These are phyloP conservation scores for Straminergon stramineum DNA, from an alignment of 225 moss, liverwort and hornwort species.

Conservation along the genomic window DNA sequence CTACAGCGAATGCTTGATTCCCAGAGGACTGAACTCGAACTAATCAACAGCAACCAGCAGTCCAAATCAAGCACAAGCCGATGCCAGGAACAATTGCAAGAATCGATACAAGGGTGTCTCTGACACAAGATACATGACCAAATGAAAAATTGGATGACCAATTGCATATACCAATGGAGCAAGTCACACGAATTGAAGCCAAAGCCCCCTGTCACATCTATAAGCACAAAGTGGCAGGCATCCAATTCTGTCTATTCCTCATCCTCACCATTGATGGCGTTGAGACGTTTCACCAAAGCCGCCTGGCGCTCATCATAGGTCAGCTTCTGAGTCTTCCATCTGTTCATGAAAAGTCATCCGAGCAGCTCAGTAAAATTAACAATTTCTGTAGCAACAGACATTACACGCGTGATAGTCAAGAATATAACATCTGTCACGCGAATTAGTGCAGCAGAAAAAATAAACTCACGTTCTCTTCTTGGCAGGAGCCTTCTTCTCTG, in stretches of 20 bases:
- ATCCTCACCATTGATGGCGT: constrained; percentile 48
- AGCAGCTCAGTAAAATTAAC: background rate
- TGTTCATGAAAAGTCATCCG: background rate
- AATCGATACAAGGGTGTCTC: background rate
- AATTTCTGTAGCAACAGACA: background rate
- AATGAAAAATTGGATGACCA: background rate
- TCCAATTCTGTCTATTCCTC: constrained; percentile 30
- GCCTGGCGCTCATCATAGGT: constrained; percentile 68
- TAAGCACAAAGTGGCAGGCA: background rate
- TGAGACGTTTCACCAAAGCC: constrained; percentile 60
- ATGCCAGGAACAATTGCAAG: background rate
- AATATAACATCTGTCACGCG: background rate
- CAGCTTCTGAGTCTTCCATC: constrained; percentile 79
- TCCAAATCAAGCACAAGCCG: background rate
- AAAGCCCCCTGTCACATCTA: background rate
- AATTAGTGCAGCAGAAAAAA: background rate
- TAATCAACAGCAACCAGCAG: background rate
- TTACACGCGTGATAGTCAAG: background rate
- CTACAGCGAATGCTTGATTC: background rate
- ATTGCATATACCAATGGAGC: background rate
- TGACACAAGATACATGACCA: background rate
- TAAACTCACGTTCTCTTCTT: constrained; percentile 51
- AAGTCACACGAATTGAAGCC: background rate
- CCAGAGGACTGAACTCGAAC: background rate
- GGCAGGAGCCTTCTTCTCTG: constrained; percentile 53